Evolutionary conservation across 106 monocot genomes (phyloP).

Genomic region (Dioscorea dumetorum): DNA sequence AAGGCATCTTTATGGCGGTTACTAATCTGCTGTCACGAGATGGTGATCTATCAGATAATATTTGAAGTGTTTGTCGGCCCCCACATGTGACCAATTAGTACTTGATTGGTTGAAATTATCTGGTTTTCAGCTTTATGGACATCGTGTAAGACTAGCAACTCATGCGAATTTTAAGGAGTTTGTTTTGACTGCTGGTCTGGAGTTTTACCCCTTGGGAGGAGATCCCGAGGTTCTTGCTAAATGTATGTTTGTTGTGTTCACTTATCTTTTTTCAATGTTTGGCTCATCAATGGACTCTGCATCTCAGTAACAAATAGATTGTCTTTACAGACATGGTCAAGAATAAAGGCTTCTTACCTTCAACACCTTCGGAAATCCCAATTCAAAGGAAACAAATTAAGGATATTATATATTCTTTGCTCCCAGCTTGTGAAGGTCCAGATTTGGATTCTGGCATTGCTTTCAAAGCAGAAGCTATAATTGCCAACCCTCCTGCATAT

Average conservation of each 20-base stretch:
- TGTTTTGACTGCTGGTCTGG: constrained; percentile 86
- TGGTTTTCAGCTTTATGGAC: constrained; percentile 74
- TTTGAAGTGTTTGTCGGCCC: background rate
- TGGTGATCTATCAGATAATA: background rate
- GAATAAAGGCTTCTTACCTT: constrained; percentile 95
- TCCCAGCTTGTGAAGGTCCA: constrained; percentile 81
- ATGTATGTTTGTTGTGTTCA: constrained; percentile 46
- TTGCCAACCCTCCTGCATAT: constrained; percentile 95
- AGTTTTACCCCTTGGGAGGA: constrained; percentile 94
- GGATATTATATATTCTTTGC: constrained; percentile 91
- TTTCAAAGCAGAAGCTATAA: constrained; percentile 90
- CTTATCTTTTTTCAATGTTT: background rate
- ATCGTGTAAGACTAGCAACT: constrained; percentile 94
- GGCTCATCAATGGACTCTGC: background rate
- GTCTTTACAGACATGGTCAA: constrained; percentile 85
- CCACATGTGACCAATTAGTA: background rate
- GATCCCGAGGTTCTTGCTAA: constrained; percentile 87
- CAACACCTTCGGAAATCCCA: constrained; percentile 78
- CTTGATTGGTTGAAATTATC: background rate
- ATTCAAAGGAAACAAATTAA: constrained; percentile 86
- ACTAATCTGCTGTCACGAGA: background rate
- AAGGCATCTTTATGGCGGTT: background rate
- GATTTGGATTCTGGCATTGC: constrained; percentile 81
- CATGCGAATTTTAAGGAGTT: constrained; percentile 97
- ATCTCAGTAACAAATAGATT: background rate